phyloP scores from a whole-genome alignment of 352 stramenopile genomes.

The Globisporangium middletonii region DNA sequence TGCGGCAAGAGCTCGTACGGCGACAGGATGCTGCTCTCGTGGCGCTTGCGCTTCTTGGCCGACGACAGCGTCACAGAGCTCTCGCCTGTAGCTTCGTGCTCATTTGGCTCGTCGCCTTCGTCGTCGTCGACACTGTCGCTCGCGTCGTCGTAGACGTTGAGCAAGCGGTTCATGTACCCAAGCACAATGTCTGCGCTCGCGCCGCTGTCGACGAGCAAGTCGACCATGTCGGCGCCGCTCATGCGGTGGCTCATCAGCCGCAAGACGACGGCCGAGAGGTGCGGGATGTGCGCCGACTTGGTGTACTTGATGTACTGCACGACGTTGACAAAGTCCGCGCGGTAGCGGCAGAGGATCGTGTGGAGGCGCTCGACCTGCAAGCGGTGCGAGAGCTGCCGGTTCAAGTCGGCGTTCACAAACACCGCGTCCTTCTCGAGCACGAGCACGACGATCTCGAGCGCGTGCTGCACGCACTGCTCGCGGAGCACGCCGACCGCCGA shows the following conservation, averaged over 20 bases:
- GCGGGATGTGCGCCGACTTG: constrained; percentile 63
- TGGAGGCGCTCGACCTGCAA: constrained; percentile 76
- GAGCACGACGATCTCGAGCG: constrained; percentile 70
- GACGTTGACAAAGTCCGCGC: constrained; percentile 71
- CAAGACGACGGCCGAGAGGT: constrained; percentile 65
- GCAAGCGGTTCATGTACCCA: constrained; percentile 74
- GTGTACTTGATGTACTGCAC: constrained; percentile 84
- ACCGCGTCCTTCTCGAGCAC: constrained; percentile 62
- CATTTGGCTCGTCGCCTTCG: constrained; percentile 14
- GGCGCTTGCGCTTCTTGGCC: constrained; percentile 33
- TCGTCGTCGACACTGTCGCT: constrained; percentile 17
- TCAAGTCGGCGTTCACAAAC: constrained; percentile 58
- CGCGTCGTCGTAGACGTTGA: constrained; percentile 57
- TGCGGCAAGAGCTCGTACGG: constrained; percentile 42
- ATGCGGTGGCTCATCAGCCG: constrained; percentile 64
- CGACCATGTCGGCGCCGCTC: constrained; percentile 48
- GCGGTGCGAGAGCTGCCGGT: constrained; percentile 48
- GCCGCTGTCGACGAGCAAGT: constrained; percentile 63
- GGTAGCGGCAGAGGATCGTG: constrained; percentile 64
- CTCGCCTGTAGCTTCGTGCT: constrained; percentile 11
- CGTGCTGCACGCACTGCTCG: constrained; percentile 67
- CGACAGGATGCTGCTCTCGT: constrained; percentile 39
- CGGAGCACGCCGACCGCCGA: constrained; percentile 39
- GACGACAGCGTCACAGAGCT: constrained; percentile 30
- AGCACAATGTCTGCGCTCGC: constrained; percentile 60